Base-by-base conservation (phyloP, 805 yeast species). In the Metschnikowia peoriensis region DNA sequence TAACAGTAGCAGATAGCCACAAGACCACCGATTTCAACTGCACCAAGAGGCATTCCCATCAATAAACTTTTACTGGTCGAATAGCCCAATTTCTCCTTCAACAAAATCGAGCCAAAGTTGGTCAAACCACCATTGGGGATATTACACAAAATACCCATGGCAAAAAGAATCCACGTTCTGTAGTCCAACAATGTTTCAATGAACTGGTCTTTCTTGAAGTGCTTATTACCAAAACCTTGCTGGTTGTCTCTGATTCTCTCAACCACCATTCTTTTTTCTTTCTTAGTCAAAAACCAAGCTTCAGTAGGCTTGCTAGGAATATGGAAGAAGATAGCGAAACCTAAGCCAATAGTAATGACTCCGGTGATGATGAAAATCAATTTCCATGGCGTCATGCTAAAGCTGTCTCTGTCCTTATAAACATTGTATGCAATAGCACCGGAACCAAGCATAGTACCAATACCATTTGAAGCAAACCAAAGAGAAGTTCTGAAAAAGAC, bases 121-220 rank as follows among this genome's bases (percentile, higher is more conserved):
- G 81, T 72, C 47, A 78, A 64, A 45, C 84, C 88, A 56, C 86
- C 86, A 57, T 81, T 79, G 55, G 79, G 84, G 54, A 77, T 67
- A 50, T 69, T 44, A 29, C 46, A 40, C 41, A 49, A 46, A 2
- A 55, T 34, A n/a, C 51, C 51, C 46, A 55, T 39, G n/a, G 43
- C 28, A 43, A 55, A 52, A 17, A 52, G 41, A 22, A 54, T 38
- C 76, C 76, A 61, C 58, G 77, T 66, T 63, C 67, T 61, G 60
- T 65, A 61, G 69, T 66, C 69, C 53, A 62, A 43, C 62, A 71
- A 44, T 56, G 77, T 69, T 64, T 66, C 78, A 9, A 52, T 59
- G 28, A 75, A 56, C 55, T 76, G 80, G 32, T 69, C 54, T 58
- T 49, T 57, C 56, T 76, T 76, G 61, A 70, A 71, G 37, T 62